These are phyloP conservation scores for Tuber umbilicatum DNA, from an alignment of 495 filamentous ascomycete species.

Conservation along the genomic window DNA sequence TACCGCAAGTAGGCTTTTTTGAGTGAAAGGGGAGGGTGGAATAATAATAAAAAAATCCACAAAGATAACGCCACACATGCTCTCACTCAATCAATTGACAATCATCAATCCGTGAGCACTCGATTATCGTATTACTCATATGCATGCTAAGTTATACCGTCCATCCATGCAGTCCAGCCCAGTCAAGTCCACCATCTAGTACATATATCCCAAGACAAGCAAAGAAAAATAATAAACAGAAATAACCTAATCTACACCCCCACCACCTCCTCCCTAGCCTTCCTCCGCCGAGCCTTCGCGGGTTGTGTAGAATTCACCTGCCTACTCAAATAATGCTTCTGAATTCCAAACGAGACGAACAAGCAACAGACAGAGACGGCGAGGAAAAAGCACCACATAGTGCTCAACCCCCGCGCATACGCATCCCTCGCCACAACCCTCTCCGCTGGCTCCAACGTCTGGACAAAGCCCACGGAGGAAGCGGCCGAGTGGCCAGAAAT, in stretches of 20 bases:
- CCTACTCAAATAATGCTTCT: conserved; percentile 38
- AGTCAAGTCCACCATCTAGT: not conserved
- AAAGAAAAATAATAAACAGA: not conserved
- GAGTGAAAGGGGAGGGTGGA: not conserved
- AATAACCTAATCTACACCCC: conserved; percentile 13
- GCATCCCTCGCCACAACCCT: conserved; percentile 39
- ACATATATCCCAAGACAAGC: not conserved
- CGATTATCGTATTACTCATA: not conserved
- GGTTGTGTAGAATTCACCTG: conserved; percentile 35
- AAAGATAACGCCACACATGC: not conserved
- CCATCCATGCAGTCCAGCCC: not conserved
- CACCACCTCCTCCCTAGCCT: not conserved
- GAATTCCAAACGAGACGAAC: conserved; percentile 43
- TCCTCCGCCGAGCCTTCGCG: conserved; percentile 20
- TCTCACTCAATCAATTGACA: not conserved
- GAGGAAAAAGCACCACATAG: conserved; percentile 50
- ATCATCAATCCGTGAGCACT: not conserved
- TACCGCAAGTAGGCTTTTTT: not conserved
- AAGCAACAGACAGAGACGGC: conserved; percentile 43
- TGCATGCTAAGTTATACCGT: not conserved
- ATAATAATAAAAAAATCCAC: not conserved
- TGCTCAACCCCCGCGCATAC: conserved; percentile 45
- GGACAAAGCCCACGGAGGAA: conserved; percentile 46
- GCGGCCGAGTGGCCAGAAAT: conserved; percentile 47
- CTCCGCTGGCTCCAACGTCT: conserved; percentile 17